Conservation (phyloP, 805 yeast species). For the Cyberlindnera subsufficiens region DNA sequence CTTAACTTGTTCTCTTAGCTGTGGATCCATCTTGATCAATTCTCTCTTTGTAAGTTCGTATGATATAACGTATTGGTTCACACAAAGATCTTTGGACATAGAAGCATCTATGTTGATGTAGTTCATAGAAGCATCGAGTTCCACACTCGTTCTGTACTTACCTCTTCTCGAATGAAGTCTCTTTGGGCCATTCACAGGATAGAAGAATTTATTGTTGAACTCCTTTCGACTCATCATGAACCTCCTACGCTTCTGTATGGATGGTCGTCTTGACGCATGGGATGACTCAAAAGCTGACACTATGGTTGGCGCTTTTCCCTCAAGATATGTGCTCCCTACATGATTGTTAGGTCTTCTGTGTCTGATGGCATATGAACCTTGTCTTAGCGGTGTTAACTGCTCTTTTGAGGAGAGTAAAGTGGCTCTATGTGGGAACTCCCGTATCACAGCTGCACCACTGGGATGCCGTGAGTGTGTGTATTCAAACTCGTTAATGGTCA, state of each 20-base stretch:
- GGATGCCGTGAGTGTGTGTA: constrained; percentile 3
- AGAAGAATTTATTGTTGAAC: constrained; percentile 13
- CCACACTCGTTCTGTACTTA: constrained; percentile 20
- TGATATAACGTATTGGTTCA: constrained; percentile 12
- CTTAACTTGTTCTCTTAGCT: constrained; percentile 6
- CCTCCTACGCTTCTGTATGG: constrained; percentile 14
- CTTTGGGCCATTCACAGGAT: constrained; percentile 22
- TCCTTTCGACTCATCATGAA: constrained; percentile 20
- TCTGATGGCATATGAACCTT: constrained; percentile 2
- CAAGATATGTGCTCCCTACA: constrained; percentile 1
- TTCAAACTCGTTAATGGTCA: constrained; percentile 1
- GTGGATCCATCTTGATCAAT: constrained; percentile 12
- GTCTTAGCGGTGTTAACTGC: constrained; percentile 1
- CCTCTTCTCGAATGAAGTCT: constrained; percentile 17
- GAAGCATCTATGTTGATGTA: constrained; percentile 18
- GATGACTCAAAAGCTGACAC: constrained; percentile 13
- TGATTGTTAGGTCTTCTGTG: background rate
- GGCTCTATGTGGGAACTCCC: constrained; percentile 9
- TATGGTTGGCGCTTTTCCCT: constrained; percentile 19
- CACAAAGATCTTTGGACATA: constrained; percentile 19
- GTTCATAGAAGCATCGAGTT: constrained; percentile 18
- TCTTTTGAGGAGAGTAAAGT: constrained; percentile 5
- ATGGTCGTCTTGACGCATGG: constrained; percentile 9
- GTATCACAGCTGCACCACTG: constrained; percentile 5
- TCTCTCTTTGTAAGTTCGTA: constrained; percentile 8